These are phyloP conservation scores for Xenoacremonium recifei DNA, from an alignment of 2,329 filamentous ascomycete species.

Conservation along the genomic window DNA sequence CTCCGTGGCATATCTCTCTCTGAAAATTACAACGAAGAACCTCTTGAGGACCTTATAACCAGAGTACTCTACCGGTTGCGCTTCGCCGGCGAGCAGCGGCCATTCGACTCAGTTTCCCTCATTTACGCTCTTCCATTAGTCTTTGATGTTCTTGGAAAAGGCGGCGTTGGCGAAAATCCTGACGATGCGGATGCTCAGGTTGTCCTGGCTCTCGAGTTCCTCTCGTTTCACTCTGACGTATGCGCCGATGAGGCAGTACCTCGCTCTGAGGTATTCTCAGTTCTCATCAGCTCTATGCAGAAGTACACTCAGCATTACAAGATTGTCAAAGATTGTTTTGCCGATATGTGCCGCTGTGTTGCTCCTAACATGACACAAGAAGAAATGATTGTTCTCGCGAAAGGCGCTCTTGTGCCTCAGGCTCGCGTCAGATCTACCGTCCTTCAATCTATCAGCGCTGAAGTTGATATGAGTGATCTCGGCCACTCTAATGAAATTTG, in stretches of 20 bases:
- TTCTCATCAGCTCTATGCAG: conserved; percentile 81
- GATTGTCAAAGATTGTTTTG: conserved; percentile 86
- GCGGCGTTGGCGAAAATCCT: conserved; percentile 68
- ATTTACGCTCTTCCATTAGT: conserved; percentile 85
- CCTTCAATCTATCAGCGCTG: conserved; percentile 84
- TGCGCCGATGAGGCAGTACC: conserved; percentile 76
- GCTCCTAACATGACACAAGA: conserved; percentile 72
- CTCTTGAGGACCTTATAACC: conserved; percentile 81
- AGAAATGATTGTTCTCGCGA: conserved; percentile 75
- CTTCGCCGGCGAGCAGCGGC: conserved; percentile 89
- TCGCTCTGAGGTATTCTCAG: conserved; percentile 68
- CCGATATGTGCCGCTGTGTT: conserved; percentile 80
- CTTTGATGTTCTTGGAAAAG: conserved; percentile 73
- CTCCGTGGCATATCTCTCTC: conserved; percentile 74
- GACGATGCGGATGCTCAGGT: conserved; percentile 90
- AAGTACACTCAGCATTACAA: conserved; percentile 92
- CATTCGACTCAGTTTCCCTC: conserved; percentile 83
- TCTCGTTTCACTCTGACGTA: conserved; percentile 83
- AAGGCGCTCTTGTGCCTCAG: conserved; percentile 77
- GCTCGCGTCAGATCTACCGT: conserved; percentile 78
- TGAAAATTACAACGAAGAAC: conserved; percentile 71
- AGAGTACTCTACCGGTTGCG: conserved; percentile 87
- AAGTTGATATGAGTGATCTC: conserved; percentile 87
- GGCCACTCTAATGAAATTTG: conserved; percentile 88
- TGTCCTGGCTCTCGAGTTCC: conserved; percentile 81